Evolutionary conservation across 2,329 filamentous ascomycete species (phyloP).

Genomic region (Fusarium nisikadoi): DNA sequence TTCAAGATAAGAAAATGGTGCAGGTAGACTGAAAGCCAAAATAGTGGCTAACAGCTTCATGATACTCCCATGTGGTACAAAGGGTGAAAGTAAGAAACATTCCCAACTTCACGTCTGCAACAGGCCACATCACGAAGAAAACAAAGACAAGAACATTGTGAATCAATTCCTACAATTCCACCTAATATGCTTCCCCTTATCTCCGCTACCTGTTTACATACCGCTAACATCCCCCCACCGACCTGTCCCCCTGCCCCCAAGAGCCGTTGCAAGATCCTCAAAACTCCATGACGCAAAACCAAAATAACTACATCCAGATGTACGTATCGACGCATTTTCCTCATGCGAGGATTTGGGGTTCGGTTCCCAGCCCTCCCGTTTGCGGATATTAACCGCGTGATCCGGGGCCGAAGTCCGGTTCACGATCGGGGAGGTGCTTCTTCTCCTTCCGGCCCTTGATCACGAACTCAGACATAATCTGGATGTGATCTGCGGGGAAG

Average conservation of each 20-base stretch:
- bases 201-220: conserved; percentile 38
- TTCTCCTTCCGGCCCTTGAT: conserved; percentile 89
- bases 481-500: conserved; percentile 92
- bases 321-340: conserved; percentile 34
- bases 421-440: conserved; percentile 72
- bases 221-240: conserved; percentile 34
- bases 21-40: background rate
- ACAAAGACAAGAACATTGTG: conserved; percentile 34
- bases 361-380: conserved; percentile 12
- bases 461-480: conserved; percentile 88
- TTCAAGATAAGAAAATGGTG: background rate
- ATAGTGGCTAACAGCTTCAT: background rate
- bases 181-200: conserved; percentile 5
- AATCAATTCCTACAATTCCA: conserved; percentile 46
- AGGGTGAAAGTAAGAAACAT: background rate
- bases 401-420: conserved; percentile 68
- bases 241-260: conserved; percentile 31
- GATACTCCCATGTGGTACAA: background rate
- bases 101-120: background rate
- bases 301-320: conserved; percentile 55
- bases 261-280: conserved; percentile 47
- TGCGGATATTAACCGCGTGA: conserved; percentile 45
- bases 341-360: conserved; percentile 2
- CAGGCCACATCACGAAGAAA: background rate
- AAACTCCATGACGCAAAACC: conserved; percentile 54